A percentile compares a stretch with the other conserved stretches of the same genome.
These are phyloP conservation scores for Fraxinus americana DNA, from an alignment of 257 asterid genomes.

Conservation along the genomic window DNA sequence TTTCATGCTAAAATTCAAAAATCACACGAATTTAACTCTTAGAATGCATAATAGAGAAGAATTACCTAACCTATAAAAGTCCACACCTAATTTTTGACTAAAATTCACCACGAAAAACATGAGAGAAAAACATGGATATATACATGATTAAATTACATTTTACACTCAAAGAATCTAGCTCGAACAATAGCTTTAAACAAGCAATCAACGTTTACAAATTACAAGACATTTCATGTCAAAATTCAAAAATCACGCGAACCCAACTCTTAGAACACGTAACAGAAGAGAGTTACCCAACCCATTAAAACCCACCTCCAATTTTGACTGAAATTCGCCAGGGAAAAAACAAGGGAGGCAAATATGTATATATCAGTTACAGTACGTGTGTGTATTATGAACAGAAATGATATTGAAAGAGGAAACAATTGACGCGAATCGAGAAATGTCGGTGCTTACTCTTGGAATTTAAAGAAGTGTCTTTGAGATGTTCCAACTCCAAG, in stretches of 20 bases:
- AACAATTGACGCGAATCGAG: neutral
- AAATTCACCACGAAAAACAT: too few species aligned
- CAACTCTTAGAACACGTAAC: slow-evolving; percentile 13
- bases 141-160: too few species aligned
- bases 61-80: too few species aligned
- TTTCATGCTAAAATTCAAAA: too few species aligned
- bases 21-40: too few species aligned
- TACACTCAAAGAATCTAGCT: neutral
- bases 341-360: neutral
- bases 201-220: slow-evolving; percentile 16
- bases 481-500: neutral
- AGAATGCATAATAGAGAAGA: too few species aligned
- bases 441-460: neutral
- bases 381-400: neutral
- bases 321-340: neutral
- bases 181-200: slow-evolving; percentile 8
- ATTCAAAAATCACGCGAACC: slow-evolving; percentile 7
- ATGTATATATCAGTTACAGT: neutral
- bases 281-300: slow-evolving; percentile 16
- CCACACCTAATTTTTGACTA: too few species aligned
- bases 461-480: neutral
- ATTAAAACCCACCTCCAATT: neutral
- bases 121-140: too few species aligned
- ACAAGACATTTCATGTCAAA: slow-evolving; percentile 14
- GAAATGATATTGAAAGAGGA: neutral